Evolutionary conservation across 1,139 yeast species (phyloP).

Genomic region (Kluyveromyces sp.): DNA sequence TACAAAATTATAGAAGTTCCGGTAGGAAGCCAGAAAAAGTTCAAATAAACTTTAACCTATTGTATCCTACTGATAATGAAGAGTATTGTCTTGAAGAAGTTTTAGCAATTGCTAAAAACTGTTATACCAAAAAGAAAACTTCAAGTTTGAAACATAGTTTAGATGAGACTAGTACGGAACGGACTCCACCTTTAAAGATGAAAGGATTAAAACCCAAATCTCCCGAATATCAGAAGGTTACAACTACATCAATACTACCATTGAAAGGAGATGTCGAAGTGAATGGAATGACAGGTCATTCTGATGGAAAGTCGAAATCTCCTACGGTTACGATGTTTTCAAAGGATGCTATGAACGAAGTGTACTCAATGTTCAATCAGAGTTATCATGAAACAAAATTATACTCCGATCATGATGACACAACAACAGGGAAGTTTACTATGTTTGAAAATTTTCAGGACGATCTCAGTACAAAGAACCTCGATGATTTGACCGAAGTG

Average conservation of each 20-base stretch:
- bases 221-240: conserved; percentile 9
- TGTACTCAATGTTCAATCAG: conserved; percentile 67
- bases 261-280: conserved; percentile 17
- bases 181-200: conserved; percentile 5
- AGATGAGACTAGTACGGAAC: conserved; percentile 2
- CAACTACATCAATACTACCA: conserved; percentile 25
- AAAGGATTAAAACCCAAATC: conserved; percentile 4
- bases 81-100: conserved; percentile 58
- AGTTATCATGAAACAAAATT: conserved; percentile 18
- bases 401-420: conserved; percentile 23
- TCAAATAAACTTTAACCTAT: conserved; percentile 50
- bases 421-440: conserved; percentile 23
- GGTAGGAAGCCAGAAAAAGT: conserved; percentile 62
- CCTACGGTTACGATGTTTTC: conserved; percentile 80
- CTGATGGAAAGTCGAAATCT: conserved; percentile 34
- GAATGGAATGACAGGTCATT: conserved; percentile 7
- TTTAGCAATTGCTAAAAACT: conserved; percentile 40
- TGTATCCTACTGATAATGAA: conserved; percentile 44
- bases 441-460: conserved; percentile 34
- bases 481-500: conserved; percentile 33
- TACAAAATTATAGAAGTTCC: conserved; percentile 42
- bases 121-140: conserved; percentile 14
- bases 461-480: conserved; percentile 28
- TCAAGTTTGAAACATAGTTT: background rate
- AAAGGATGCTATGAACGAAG: conserved; percentile 68